phyloP scores from a whole-genome alignment of 306 rosid species.

The Pachyrhizus erosus region DNA sequence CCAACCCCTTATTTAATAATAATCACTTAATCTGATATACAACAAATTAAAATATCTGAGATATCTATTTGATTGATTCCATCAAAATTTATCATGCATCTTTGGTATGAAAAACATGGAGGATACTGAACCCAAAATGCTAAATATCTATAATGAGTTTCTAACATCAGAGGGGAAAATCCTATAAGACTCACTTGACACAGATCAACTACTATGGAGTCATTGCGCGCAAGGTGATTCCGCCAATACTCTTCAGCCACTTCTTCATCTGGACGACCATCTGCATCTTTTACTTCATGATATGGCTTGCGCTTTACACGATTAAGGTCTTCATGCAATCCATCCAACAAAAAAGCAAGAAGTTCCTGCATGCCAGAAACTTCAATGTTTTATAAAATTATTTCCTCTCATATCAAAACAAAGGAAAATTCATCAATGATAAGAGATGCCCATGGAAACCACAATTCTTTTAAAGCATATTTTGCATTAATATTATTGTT shows the following conservation, averaged over 20 bases:
- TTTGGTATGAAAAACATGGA: neutral
- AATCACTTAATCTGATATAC: slow-evolving; percentile 3
- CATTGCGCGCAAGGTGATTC: slow-evolving; percentile 86
- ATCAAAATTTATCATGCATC: neutral
- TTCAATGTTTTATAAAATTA: slow-evolving; percentile 41
- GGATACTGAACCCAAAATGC: neutral
- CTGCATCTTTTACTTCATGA: slow-evolving; percentile 79
- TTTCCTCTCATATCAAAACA: slow-evolving; percentile 33
- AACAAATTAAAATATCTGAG: slow-evolving; percentile 10
- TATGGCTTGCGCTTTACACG: slow-evolving; percentile 85
- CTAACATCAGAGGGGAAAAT: neutral
- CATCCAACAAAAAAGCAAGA: slow-evolving; percentile 93
- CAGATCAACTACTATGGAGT: slow-evolving; percentile 78
- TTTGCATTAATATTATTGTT: neutral
- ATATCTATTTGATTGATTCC: slow-evolving; percentile 23
- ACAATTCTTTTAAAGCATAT: neutral
- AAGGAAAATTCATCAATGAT: neutral
- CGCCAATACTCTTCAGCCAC: slow-evolving; percentile 87
- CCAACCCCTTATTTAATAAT: slow-evolving; percentile 10
- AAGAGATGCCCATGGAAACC: slow-evolving; percentile 24
- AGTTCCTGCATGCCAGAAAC: slow-evolving; percentile 69
- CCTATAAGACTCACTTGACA: slow-evolving; percentile 63
- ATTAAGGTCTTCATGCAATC: slow-evolving; percentile 90
- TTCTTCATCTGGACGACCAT: slow-evolving; percentile 76
- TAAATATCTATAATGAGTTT: neutral